Base-by-base conservation (phyloP, 2,329 filamentous ascomycete species). In the Hortaea sp. region DNA sequence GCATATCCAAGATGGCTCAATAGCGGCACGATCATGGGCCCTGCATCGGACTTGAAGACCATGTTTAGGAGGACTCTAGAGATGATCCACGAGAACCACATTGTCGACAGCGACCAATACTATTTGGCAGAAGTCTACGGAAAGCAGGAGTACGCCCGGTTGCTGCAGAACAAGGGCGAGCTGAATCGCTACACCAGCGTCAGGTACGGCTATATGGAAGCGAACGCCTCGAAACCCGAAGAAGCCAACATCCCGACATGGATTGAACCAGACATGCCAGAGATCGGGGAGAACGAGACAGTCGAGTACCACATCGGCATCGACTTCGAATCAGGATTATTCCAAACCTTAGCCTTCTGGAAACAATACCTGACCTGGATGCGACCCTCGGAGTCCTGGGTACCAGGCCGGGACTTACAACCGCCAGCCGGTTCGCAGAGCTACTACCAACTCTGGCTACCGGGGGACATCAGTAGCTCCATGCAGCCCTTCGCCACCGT, bases 101-200 rank as follows among this genome's bases (percentile, higher is more conserved):
- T 63, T 20, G 38, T 49, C 5, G 41, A 41, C 5, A 59, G 56
- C 5, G 71, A 75, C 52, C 67, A 74, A 53, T 62, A 66, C 49
- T 68, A 70, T n/a, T 67, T 78, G 44, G 66, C 71, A 4, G 68
- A 73, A 47, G 69, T 79, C 37, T 77, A 70, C 46, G 73, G 70
- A 20, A 67, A 72, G 39, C 76, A 78, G 55, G 75, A 78, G 56
- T 70, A 70, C 41, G n/a, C 70, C 39, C 65, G 75, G 31, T 66
- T 74, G 45, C 32, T 62, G 64, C 51, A 61, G 65, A 47, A 63
- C 55, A n/a, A 35, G 32, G 9, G n/a, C 32, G 40, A 58, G 55
- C 41, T 29, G 53, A 56, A 35, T 9, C 32, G 32, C 32, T 35
- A 35, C n/a, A n/a, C 32, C 7, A 27, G 13, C 13, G 10, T 39